Evolutionary conservation across 495 filamentous ascomycete genomes (phyloP).

Genomic region (Penicillium cataractarum): DNA sequence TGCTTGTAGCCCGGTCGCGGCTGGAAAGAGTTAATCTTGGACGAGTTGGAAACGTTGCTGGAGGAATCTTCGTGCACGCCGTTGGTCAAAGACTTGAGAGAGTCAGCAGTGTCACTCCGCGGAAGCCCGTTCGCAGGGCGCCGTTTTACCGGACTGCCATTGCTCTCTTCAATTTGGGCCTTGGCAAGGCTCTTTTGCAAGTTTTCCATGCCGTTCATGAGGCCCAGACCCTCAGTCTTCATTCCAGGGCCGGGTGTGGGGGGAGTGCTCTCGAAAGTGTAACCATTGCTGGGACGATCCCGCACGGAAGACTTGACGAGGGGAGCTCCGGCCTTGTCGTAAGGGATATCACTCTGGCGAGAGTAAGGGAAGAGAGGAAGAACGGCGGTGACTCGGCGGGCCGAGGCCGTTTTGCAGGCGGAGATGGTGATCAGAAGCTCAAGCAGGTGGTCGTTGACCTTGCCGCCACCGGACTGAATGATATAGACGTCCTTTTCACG

Average conservation of each 20-base stretch:
- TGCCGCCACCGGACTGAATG: slow-evolving; percentile 85
- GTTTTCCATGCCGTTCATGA: slow-evolving; percentile 64
- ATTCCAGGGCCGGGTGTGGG: slow-evolving; percentile 75
- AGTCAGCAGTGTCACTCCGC: slow-evolving; percentile 67
- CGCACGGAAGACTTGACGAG: slow-evolving; percentile 67
- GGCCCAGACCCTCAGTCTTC: slow-evolving; percentile 61
- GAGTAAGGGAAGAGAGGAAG: slow-evolving; percentile 96
- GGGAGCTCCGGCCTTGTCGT: slow-evolving; percentile 91
- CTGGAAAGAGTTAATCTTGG: slow-evolving; percentile 63
- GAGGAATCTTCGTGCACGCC: slow-evolving; percentile 56
- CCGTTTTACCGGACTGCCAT: slow-evolving; percentile 46
- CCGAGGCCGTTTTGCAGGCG: slow-evolving; percentile 95
- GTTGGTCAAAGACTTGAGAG: slow-evolving; percentile 50
- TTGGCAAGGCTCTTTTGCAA: slow-evolving; percentile 68
- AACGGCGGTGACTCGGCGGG: slow-evolving; percentile 87
- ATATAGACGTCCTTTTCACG: slow-evolving; percentile 98
- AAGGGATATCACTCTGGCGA: slow-evolving; percentile 91
- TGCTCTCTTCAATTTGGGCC: slow-evolving; percentile 59
- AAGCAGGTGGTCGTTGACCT: slow-evolving; percentile 94
- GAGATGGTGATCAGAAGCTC: slow-evolving; percentile 96
- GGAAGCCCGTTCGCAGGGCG: slow-evolving; percentile 44
- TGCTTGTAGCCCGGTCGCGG: slow-evolving; percentile 93
- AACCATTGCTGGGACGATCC: slow-evolving; percentile 58
- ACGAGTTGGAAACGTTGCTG: slow-evolving; percentile 47
- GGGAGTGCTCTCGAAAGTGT: slow-evolving; percentile 92